Evolutionary conservation across 805 yeast species (phyloP).

Genomic region (Monosporozyma aquatica): DNA sequence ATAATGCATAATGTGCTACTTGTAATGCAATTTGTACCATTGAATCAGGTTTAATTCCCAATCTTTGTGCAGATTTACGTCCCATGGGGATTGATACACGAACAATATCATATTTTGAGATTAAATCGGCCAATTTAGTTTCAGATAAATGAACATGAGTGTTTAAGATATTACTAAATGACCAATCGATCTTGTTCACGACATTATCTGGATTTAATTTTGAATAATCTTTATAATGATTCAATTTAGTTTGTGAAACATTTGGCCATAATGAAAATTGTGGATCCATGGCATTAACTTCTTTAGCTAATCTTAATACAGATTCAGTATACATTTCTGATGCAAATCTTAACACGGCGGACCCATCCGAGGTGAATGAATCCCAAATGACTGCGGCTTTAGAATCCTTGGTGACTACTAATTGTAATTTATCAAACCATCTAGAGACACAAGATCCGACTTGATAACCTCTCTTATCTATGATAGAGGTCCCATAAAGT

Average conservation of each 20-base stretch:
- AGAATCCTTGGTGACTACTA: slow-evolving; percentile 75
- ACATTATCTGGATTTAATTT: slow-evolving; percentile 8
- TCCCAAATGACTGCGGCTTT: slow-evolving; percentile 89
- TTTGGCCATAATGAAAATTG: slow-evolving; percentile 32
- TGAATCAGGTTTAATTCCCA: slow-evolving; percentile 83
- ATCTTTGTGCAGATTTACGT: slow-evolving; percentile 59
- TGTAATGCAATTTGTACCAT: slow-evolving; percentile 86
- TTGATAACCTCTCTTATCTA: slow-evolving; percentile 70
- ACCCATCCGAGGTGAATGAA: slow-evolving; percentile 87
- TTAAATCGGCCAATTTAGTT: slow-evolving; percentile 78
- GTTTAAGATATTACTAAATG: slow-evolving; percentile 30
- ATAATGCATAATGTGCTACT: slow-evolving; percentile 81
- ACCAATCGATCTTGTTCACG: slow-evolving; percentile 30
- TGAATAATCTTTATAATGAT: slow-evolving; percentile 7
- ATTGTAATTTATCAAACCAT: slow-evolving; percentile 88
- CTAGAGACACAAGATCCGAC: slow-evolving; percentile 88
- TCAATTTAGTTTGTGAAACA: slow-evolving; percentile 10
- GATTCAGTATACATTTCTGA: slow-evolving; percentile 88
- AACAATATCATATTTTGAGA: slow-evolving; percentile 69
- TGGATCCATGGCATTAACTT: slow-evolving; percentile 53
- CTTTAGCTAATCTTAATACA: slow-evolving; percentile 69
- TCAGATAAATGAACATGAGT: slow-evolving; percentile 69
- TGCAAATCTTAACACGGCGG: slow-evolving; percentile 78
- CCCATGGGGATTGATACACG: slow-evolving; percentile 73
- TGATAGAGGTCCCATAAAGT: slow-evolving; percentile 69